Conservation (phyloP, 257 asterid genomes). For the Solanum dulcamara region DNA sequence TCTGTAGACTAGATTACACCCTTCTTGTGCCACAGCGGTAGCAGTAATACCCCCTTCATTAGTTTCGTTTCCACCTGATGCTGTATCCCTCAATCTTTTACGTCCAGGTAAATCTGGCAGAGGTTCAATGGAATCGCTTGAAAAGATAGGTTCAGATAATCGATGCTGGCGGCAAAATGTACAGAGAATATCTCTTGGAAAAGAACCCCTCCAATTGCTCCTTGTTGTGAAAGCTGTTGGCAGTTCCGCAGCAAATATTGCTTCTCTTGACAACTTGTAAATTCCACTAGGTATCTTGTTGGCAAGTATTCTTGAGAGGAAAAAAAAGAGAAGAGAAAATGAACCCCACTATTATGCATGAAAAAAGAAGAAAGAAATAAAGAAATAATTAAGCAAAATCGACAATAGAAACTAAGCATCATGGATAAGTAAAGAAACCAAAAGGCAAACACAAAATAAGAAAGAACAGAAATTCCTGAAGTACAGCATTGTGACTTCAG, state of each 20-base stretch:
- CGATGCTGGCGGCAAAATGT: slow-evolving; percentile 74
- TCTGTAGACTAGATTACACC: slow-evolving; percentile 24
- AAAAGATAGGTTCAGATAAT: slow-evolving; percentile 67
- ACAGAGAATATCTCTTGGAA: slow-evolving; percentile 66
- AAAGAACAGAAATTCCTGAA: neutral
- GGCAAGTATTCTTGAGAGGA: slow-evolving; percentile 41
- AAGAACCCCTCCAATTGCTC: slow-evolving; percentile 76
- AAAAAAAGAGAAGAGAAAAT: neutral
- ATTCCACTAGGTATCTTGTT: slow-evolving; percentile 69
- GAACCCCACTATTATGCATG: neutral
- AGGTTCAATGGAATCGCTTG: slow-evolving; percentile 18
- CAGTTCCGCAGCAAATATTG: slow-evolving; percentile 67
- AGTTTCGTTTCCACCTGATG: slow-evolving; percentile 24
- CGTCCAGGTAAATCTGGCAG: slow-evolving; percentile 32
- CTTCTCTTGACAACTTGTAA: slow-evolving; percentile 73
- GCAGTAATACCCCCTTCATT: slow-evolving; percentile 13
- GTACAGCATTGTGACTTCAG: neutral
- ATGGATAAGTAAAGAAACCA: neutral
- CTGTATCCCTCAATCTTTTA: slow-evolving; percentile 44
- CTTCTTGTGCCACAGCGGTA: slow-evolving; percentile 12
- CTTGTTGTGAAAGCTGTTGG: slow-evolving; percentile 57
- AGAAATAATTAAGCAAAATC: neutral
- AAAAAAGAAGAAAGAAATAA: neutral
- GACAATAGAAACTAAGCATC: neutral
- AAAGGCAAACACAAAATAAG: neutral